Evolutionary conservation across 2,329 filamentous ascomycete genomes (phyloP).

Genomic region (Triangularia setosa): DNA sequence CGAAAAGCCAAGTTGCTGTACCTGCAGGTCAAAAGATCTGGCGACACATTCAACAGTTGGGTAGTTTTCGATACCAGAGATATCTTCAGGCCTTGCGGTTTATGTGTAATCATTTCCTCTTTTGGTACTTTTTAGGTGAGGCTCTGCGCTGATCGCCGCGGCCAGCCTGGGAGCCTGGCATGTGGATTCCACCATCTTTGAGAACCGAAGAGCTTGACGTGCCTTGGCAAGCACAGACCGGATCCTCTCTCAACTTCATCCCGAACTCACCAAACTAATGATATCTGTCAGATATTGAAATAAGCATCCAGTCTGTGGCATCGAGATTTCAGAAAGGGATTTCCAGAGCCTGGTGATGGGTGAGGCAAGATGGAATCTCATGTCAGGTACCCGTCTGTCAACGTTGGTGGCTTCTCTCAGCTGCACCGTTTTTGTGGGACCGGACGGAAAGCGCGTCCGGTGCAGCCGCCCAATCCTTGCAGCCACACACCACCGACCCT

Average conservation of each 20-base stretch:
- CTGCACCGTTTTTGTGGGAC: neutral
- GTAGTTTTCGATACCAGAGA: neutral
- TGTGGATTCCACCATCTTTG: neutral
- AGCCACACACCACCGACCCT: neutral
- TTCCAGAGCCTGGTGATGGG: neutral
- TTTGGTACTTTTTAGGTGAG: neutral
- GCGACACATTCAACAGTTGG: neutral
- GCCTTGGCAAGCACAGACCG: slow-evolving; percentile 5
- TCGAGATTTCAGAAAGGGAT: neutral
- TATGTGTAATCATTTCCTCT: neutral
- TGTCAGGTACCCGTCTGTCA: neutral
- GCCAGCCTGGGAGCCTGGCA: neutral
- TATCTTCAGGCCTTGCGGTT: too few species aligned
- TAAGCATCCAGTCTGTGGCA: neutral
- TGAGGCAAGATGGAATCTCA: neutral
- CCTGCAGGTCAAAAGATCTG: neutral
- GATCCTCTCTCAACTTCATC: neutral
- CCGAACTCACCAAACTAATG: neutral
- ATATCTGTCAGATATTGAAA: neutral
- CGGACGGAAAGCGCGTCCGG: neutral
- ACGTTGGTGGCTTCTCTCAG: neutral
- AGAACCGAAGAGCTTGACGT: neutral
- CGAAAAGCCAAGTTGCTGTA: neutral
- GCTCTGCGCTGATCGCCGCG: slow-evolving; percentile 1
- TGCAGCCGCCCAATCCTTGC: neutral